Percentiles rank a stretch among this genome's conserved stretches.
phyloP scores from a whole-genome alignment of 208 protist species.

The Crithidia bombi region DNA sequence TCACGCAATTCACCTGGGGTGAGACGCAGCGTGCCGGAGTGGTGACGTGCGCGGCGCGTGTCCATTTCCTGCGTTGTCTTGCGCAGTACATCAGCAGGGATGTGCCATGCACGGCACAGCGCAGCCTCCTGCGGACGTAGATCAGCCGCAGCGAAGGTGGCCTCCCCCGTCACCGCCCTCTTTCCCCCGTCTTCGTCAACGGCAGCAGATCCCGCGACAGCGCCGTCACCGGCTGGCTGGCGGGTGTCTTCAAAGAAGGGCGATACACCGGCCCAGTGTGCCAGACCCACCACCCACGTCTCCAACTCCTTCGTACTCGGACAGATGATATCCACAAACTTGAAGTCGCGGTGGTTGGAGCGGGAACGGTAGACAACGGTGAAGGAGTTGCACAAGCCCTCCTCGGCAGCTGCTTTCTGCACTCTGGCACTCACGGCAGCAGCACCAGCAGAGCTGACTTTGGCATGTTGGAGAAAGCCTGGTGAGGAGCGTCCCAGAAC shows the following conservation, averaged over 20 bases:
- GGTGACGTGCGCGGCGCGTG: constrained; percentile 22
- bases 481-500: constrained; percentile 57
- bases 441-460: constrained; percentile 4
- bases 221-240: constrained; percentile 18
- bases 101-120: constrained; percentile 58
- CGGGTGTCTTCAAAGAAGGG: constrained; percentile 47
- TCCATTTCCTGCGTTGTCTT: constrained; percentile 44
- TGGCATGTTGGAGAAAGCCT: constrained; percentile 30
- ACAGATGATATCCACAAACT: constrained; percentile 63
- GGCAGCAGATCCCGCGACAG: neutral
- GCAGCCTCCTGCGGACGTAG: constrained; percentile 24
- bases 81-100: constrained; percentile 46
- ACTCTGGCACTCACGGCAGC: neutral
- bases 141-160: neutral
- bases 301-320: constrained; percentile 61
- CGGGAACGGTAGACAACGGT: constrained; percentile 43
- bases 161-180: neutral
- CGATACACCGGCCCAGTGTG: constrained; percentile 36
- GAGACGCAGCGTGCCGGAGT: constrained; percentile 32
- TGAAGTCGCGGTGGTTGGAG: constrained; percentile 10
- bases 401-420: constrained; percentile 1
- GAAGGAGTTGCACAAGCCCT: constrained; percentile 40
- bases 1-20: constrained; percentile 68
- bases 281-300: constrained; percentile 78
- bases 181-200: neutral